Base-by-base conservation (phyloP, 345 rosid genomes). In the Aegle marmelos region DNA sequence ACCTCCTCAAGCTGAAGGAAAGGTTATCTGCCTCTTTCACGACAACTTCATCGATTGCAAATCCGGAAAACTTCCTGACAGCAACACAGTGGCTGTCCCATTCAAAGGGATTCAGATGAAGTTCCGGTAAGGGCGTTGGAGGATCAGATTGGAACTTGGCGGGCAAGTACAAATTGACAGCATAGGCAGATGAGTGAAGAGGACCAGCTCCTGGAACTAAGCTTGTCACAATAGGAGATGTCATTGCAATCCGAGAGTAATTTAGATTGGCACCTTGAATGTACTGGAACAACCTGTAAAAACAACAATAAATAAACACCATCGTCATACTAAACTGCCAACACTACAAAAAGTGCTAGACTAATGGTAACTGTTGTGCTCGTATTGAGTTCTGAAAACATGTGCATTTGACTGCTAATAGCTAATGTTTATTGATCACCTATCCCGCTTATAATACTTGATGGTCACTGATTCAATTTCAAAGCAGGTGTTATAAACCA, bases 201-300 rank as follows among this genome's bases (percentile, higher is more conserved):
- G 94, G 97, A 5, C 91, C 94, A 2, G 89, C 94, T 37, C 86
- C 94, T 0, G 89, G 94, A 72, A 92, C 87, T 64, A 88, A 67
- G 83, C 92, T 89, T 3, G 97, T 90, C 67, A 89, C 81, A 57
- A 89, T 79, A 0, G 94, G 97, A n/a, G 81, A 58, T 16, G 94
- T 92, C 94, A 92, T 88, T 27, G 88, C 81, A 59, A 92, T 78
- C 77, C 90, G 86, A n/a, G 92, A 87, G 80, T 27, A 80, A 57
- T 92, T 90, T 19, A 90, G 87, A 81, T 92, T 92, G 69, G 97
- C 97, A 41, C 97, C 94, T 81, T 88, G 80, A 61, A 83, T 86
- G 82, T 57, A 90, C 77, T 89, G 95, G 85, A 91, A 91, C 82
- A 91, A 84, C 85, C 91, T 88, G 75, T 24, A 30, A 80, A 2